A percentile compares a stretch with the other conserved stretches of the same genome.
Evolutionary conservation across 2,329 filamentous ascomycete genomes (phyloP).

Genomic region (Capronia epimyces): DNA sequence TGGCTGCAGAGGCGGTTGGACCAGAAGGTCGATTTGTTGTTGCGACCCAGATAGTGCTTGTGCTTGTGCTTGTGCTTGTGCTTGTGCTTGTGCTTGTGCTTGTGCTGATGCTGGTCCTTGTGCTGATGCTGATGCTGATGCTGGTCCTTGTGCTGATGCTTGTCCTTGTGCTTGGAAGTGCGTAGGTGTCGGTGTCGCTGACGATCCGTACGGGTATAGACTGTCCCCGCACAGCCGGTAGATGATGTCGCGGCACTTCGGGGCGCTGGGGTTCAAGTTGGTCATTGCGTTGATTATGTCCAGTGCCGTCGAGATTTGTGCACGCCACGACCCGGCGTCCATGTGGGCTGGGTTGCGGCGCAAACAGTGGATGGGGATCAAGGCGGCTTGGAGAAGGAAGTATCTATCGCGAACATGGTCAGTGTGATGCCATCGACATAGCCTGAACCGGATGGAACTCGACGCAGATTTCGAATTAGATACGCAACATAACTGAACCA

Average conservation of each 20-base stretch:
- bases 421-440: too few species aligned
- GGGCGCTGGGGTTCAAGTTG: slow-evolving; percentile 20
- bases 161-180: not conserved
- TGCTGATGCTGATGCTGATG: too few species aligned
- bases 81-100: not conserved
- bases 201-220: not conserved
- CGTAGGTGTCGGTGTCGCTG: not conserved
- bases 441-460: too few species aligned
- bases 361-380: slow-evolving; percentile 43
- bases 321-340: slow-evolving; percentile 31
- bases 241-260: slow-evolving; percentile 24
- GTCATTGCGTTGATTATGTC: slow-evolving; percentile 22
- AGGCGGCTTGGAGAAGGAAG: slow-evolving; percentile 44
- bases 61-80: not conserved
- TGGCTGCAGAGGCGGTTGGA: not conserved
- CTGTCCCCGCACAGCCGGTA: slow-evolving; percentile 20
- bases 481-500: too few species aligned
- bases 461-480: too few species aligned
- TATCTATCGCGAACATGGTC: too few species aligned
- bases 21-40: not conserved
- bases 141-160: slow-evolving; percentile 4
- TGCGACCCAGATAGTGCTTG: not conserved
- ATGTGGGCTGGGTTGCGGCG: slow-evolving; percentile 36
- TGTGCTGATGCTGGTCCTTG: slow-evolving; percentile 5
- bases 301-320: slow-evolving; percentile 16